phyloP scores from a whole-genome alignment of 352 stramenopile genomes.

The Phytophthora hybrid region DNA sequence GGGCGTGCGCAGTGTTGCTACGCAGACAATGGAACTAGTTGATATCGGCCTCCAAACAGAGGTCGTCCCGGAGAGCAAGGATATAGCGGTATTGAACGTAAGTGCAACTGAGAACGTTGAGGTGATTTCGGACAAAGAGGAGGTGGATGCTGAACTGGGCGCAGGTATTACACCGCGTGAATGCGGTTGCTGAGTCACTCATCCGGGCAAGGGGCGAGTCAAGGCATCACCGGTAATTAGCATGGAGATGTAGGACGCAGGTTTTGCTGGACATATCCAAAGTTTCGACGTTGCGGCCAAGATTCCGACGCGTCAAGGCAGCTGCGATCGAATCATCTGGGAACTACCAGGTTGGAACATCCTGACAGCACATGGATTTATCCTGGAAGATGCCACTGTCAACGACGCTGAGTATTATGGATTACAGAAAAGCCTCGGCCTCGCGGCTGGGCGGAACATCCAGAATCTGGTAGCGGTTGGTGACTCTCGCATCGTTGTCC shows the following conservation, averaged over 20 bases:
- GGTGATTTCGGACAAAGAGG: too few species aligned
- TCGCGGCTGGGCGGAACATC: not conserved
- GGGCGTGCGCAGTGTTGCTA: too few species aligned
- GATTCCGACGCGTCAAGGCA: not conserved
- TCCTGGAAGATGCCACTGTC: constrained; percentile 4
- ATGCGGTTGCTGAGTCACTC: too few species aligned
- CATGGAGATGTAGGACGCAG: not conserved
- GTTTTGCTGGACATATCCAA: not conserved
- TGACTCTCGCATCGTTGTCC: not conserved
- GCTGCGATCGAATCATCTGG: constrained; percentile 1
- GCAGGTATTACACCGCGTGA: too few species aligned
- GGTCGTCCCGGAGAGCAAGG: too few species aligned
- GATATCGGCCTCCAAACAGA: too few species aligned
- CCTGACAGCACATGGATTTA: not conserved
- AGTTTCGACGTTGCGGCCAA: constrained; percentile 12
- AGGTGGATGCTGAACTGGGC: too few species aligned
- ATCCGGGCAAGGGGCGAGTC: not conserved
- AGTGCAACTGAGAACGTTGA: too few species aligned
- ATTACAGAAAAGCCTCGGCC: not conserved
- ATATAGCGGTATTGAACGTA: too few species aligned
- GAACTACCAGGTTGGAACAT: constrained; percentile 1
- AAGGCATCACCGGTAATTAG: constrained; percentile 7
- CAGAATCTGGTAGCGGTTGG: not conserved
- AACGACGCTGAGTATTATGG: constrained; percentile 13
- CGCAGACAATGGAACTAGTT: too few species aligned